Evolutionary conservation across 805 yeast genomes (phyloP), one percentile per base, ranked within the genome.

Genomic region (Torulaspora microellipsoides): DNA sequence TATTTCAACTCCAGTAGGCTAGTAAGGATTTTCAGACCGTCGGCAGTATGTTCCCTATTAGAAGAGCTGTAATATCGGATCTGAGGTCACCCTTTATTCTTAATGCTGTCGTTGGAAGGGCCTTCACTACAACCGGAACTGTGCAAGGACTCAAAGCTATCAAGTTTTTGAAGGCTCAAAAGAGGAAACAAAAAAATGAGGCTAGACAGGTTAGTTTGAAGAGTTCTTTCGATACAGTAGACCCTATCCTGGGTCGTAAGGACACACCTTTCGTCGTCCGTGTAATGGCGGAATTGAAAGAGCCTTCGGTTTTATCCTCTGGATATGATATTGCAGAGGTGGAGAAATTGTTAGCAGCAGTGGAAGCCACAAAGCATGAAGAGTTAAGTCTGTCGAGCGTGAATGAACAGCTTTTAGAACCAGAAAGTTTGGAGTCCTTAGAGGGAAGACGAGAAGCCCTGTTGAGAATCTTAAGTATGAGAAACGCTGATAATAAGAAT

Each of bases 171-270:
- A 64, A 60, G 38, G 58, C 68, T 10, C 67, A 64, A 36, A 61
- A 58, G 46, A 58, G 52, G 34, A 61, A 59, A 50, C 68, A 61
- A 40, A 49, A 58, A 44, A 67, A 67, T 49, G 60, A 58, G 38
- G 65, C 62, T n/a, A 62, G 59, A 34, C 70, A 66, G 42, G 52
- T 54, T 7, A 48, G 45, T 14, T 37, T 63, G n/a, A 51, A 54
- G 38, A 54, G 48, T 15, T 46, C 58, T 7, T 37, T 56, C 27
- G 74, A 68, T 40, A 64, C 67, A 42, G 75, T 85, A 27, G 97
- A 90, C 65, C 97, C 97, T 1, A 95, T 90, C 4, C 72, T 89
- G 42, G 97, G 97, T 8, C 73, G 72, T 43, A 66, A 78, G 4
- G 67, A 75, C 40, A 80, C 80, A 46, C 80, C 85, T 8, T 89